Conservation (phyloP, 371 early-diverging fungal genomes). For the Amoeboaphelidium occidentale region DNA sequence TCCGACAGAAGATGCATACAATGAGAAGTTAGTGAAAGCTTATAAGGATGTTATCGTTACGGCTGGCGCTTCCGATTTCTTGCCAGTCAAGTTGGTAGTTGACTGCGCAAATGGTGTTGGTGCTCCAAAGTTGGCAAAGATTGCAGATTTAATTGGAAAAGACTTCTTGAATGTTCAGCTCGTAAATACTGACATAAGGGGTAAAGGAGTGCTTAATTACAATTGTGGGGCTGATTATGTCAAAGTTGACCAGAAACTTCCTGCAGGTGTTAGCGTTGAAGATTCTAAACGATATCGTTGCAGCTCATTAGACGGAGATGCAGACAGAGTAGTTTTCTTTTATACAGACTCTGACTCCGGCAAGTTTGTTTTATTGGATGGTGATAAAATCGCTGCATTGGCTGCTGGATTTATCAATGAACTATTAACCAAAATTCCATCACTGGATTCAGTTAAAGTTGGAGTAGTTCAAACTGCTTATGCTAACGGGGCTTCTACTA, state of each 20-base stretch:
- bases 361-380: constrained; percentile 77
- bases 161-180: constrained; percentile 33
- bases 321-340: constrained; percentile 95
- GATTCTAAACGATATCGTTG: constrained; percentile 24
- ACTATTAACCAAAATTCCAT: constrained; percentile 38
- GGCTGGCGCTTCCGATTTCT: background rate
- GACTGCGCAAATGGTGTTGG: constrained; percentile 96
- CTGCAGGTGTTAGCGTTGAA: constrained; percentile 25
- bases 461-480: constrained; percentile 98
- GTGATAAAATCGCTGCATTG: constrained; percentile 89
- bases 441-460: constrained; percentile 45
- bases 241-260: constrained; percentile 61
- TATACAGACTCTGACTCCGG: constrained; percentile 42
- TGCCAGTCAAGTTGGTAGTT: constrained; percentile 15
- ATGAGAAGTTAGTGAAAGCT: constrained; percentile 56
- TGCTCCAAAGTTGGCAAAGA: constrained; percentile 60
- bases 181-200: constrained; percentile 49
- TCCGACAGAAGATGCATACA: constrained; percentile 36
- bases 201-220: constrained; percentile 7
- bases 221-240: constrained; percentile 92
- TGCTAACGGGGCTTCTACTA: constrained; percentile 87
- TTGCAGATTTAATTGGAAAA: constrained; percentile 33
- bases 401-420: constrained; percentile 76
- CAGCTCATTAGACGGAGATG: constrained; percentile 95
- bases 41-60: constrained; percentile 38